Evolutionary conservation across 2,329 filamentous ascomycete species (phyloP).

Genomic region (Aulographum hederae): DNA sequence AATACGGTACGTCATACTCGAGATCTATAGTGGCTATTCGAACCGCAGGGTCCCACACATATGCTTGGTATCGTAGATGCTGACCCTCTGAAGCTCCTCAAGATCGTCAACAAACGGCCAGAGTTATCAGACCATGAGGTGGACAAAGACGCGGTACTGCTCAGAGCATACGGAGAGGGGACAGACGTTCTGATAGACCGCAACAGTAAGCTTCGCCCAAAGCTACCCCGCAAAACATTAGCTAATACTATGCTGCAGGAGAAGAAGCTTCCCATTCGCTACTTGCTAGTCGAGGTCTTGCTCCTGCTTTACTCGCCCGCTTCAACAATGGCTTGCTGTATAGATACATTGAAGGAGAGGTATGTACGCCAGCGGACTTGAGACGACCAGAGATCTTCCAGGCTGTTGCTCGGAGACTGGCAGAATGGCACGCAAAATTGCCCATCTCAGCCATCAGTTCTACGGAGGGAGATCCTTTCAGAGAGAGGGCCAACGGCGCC

Average conservation of each 20-base stretch:
- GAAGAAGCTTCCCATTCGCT: conserved; percentile 60
- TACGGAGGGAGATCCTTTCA: no score
- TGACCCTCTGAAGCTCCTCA: conserved; percentile 41
- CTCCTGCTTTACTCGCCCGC: conserved; percentile 71
- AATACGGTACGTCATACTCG: conserved; percentile 48
- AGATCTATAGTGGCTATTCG: no score
- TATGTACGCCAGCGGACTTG: conserved; percentile 66
- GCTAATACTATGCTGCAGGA: conserved; percentile 20
- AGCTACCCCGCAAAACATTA: background rate
- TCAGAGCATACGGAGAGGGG: conserved; percentile 85
- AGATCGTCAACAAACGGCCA: conserved; percentile 50
- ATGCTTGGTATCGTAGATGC: no score
- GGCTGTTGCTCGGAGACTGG: conserved; percentile 67
- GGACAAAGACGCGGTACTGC: conserved; percentile 69
- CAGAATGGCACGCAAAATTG: conserved; percentile 75
- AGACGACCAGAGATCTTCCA: conserved; percentile 57
- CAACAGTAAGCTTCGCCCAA: conserved; percentile 47
- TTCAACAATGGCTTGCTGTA: conserved; percentile 96
- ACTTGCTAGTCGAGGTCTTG: conserved; percentile 65
- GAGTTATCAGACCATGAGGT: conserved; percentile 59
- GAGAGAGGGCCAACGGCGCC: conserved; percentile 2
- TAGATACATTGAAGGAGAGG: conserved; percentile 66
- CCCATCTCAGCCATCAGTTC: conserved; percentile 27
- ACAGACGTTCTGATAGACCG: conserved; percentile 93
- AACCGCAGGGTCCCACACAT: no score